phyloP scores from a whole-genome alignment of 768 basidiomycete species.

The Amanita inopinata region DNA sequence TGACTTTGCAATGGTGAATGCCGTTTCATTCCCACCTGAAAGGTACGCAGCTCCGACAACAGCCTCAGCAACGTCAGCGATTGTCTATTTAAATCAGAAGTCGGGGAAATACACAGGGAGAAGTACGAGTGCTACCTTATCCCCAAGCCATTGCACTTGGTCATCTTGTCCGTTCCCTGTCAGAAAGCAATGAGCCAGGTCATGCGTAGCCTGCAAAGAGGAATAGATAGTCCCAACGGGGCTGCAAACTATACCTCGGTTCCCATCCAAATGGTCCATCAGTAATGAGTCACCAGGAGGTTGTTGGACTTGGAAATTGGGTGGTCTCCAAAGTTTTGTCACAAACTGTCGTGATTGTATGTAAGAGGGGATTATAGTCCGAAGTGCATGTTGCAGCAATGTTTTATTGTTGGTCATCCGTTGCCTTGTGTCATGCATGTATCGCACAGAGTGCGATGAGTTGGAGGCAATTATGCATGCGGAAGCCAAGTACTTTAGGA shows the following conservation, averaged over 20 bases:
- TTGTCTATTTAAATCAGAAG: conserved; percentile 34
- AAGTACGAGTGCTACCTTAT: conserved; percentile 47
- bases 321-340: conserved; percentile 57
- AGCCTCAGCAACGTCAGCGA: conserved; percentile 81
- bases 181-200: too few relatives aligned
- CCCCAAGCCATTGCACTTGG: conserved; percentile 53
- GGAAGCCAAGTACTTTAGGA: conserved; percentile 71
- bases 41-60: conserved; percentile 77
- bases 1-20: conserved; percentile 52
- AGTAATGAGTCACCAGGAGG: conserved; percentile 2
- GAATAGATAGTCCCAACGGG: neutral
- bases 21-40: conserved; percentile 59
- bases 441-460: conserved; percentile 55
- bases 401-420: conserved; percentile 68
- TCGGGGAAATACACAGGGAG: neutral
- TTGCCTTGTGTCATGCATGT: conserved; percentile 57
- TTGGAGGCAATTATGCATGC: conserved; percentile 65
- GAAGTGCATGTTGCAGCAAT: conserved; percentile 44
- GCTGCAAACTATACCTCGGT: neutral
- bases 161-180: conserved; percentile 19
- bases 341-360: conserved; percentile 67
- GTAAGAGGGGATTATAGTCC: conserved; percentile 56
- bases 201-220: too few relatives aligned
- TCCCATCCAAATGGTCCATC: neutral
- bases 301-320: conserved; percentile 24